Evolutionary conservation across 2,329 filamentous ascomycete genomes (phyloP), one percentile per base, ranked within the genome.

Genomic region (Penicillium sp.): DNA sequence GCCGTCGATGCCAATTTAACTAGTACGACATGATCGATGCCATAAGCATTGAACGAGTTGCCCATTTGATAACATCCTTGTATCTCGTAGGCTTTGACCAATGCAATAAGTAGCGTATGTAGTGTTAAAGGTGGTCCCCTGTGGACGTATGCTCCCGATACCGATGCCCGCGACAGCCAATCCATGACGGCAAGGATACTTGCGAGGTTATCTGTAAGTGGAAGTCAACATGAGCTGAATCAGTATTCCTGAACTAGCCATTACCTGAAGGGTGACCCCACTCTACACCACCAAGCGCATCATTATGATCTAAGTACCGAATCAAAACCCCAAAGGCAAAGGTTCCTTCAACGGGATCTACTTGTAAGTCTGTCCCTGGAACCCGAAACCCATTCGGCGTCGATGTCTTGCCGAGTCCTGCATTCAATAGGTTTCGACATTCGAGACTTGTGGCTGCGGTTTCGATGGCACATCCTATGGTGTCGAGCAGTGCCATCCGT

Each of bases 71-170:
- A 67, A 46, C 57, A 61, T 16, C 74, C 74, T 49, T 77, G 74
- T 49, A 76, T 72, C 54, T 76, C 74, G 48, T 76, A 75, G 1
- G 73, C 68, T 53, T 76, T 76, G 53, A 75, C 71, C 36, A 71
- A 31, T 3, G 68, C 70, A 4, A 49, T 52, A 7, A 75, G 58
- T 2, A 76, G 44, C 2, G 62, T 65, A 4, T 60, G 51, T 44
- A 75, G 65, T 2, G 68, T 75, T 33, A 73, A 42, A 2, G 64
- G 58, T 2, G 61, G 61, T 1, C 54, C 63, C 3, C 26, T 4
- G n/a, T 61, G 51, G 4, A 29, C 38, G 28, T 39, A 31, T 42
- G 34, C 33, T 1, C 36, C 50, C 13, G 52, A 44, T 3, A 46
- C 43, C 13, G 54, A 43, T 16, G 49, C 39, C 6, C 65, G 66